Percentiles rank a stretch among this genome's conserved stretches.
phyloP scores from a whole-genome alignment of 345 rosid species.

The Isatis tinctoria region DNA sequence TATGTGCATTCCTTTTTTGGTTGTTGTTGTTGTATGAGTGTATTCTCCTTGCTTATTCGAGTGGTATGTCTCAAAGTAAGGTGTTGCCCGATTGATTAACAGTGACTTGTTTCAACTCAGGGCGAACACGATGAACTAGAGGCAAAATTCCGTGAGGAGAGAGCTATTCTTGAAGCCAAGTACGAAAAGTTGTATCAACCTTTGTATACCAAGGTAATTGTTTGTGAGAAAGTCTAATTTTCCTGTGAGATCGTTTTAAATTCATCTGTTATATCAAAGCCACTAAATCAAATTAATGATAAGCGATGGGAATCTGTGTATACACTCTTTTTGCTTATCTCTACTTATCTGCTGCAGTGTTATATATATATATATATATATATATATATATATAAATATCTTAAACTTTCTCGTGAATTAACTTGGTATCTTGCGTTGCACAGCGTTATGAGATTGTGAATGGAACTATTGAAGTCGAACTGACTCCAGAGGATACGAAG shows the following conservation, averaged over 20 bases:
- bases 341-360: not conserved
- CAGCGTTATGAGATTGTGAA: conserved; percentile 84
- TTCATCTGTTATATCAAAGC: not conserved
- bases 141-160: conserved; percentile 82
- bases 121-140: conserved; percentile 71
- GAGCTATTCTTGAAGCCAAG: conserved; percentile 77
- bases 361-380: not conserved
- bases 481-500: conserved; percentile 38
- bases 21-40: not conserved
- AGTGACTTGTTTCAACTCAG: conserved; percentile 35
- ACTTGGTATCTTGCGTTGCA: conserved; percentile 1
- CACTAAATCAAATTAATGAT: not conserved
- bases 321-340: not conserved
- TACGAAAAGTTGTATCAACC: conserved; percentile 77
- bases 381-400: not conserved
- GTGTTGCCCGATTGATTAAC: not conserved
- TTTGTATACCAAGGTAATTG: conserved; percentile 60
- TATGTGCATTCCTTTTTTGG: not conserved
- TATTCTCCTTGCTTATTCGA: not conserved
- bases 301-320: not conserved
- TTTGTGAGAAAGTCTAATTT: not conserved
- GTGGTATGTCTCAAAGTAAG: not conserved
- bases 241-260: not conserved
- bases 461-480: conserved; percentile 62
- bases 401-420: not conserved